Base-by-base conservation (phyloP, 345 rosid species). In the Pugionium cornutum region DNA sequence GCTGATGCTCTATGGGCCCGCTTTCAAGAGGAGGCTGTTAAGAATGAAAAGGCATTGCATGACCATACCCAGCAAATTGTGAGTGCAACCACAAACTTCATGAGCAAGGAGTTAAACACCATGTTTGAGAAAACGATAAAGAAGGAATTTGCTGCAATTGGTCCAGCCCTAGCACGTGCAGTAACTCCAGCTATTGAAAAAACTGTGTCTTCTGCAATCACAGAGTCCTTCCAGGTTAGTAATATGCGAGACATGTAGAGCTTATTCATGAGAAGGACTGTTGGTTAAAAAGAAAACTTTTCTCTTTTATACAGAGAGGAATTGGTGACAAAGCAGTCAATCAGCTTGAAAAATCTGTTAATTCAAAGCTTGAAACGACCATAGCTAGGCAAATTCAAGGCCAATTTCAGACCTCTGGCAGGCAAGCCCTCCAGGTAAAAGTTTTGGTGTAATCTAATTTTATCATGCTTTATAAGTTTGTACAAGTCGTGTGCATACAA, bases 351-450 rank as follows among this genome's bases (percentile, higher is more conserved):
- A 92, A 83, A 69, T 84, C 96, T 42, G 84, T 92, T 66, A 84
- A 68, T 70, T 76, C 86, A 53, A 89, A 87, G 79, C 89, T 89
- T 30, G 97, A 89, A 73, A 79, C 94, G 62, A 78, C 88, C 6
- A 82, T 92, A 64, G 82, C 89, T 40, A 83, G 83, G 78, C 97
- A 92, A 79, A 92, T 92, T 53, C 86, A 83, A 68, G 75, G 85
- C 44, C 97, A 89, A 58, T 89, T 92, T 77, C 97, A 88, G 84
- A 88, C 91, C 59, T 83, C 96, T 79, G 99, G 96, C 75, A 88
- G 76, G 4, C 44, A 40, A 40, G 44, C 44, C n/a, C 44, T 40
- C 44, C 44, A 40, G 44, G 44, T 40, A 40, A 40, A 40, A 97
- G 96, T 40, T 40, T 2, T 2, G 9, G 5, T 40, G 2, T 40